Evolutionary conservation across 495 filamentous ascomycete species (phyloP).

Genomic region (Pseudomonodictys pantanalensis): DNA sequence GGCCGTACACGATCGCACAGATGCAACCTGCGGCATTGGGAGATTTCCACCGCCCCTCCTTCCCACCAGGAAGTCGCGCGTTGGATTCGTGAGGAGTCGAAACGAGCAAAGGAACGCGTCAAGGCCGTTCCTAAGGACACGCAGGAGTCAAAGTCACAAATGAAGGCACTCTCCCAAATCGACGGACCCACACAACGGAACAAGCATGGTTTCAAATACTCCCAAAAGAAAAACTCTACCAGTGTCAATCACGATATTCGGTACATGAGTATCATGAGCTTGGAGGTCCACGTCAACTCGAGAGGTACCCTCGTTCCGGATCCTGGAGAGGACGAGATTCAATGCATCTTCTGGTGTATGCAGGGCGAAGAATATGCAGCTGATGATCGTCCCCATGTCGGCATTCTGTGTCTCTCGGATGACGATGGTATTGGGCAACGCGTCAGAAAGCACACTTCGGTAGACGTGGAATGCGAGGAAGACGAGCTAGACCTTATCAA

Average conservation of each 20-base stretch:
- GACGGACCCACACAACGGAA: constrained; percentile 86
- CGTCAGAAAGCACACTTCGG: constrained; percentile 52
- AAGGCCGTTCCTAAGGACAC: background rate
- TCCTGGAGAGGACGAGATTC: constrained; percentile 86
- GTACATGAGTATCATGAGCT: constrained; percentile 94
- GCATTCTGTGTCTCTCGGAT: constrained; percentile 64
- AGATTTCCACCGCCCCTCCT: constrained; percentile 64
- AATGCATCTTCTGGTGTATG: constrained; percentile 86
- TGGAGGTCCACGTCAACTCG: constrained; percentile 94
- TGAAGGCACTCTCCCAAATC: constrained; percentile 69
- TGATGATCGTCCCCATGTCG: constrained; percentile 56
- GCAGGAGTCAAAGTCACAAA: constrained; percentile 8
- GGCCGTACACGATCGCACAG: constrained; percentile 50
- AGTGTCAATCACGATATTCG: constrained; percentile 82
- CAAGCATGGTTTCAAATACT: constrained; percentile 80
- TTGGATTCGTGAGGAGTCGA: constrained; percentile 55
- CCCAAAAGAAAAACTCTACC: constrained; percentile 70
- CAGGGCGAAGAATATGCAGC: constrained; percentile 66
- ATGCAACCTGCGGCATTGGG: constrained; percentile 63
- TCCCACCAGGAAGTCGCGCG: constrained; percentile 63
- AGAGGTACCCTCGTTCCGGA: constrained; percentile 76
- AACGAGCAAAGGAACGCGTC: background rate
- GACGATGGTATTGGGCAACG: constrained; percentile 48
- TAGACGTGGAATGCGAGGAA: constrained; percentile 68
- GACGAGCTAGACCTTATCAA: constrained; percentile 83